Conservation (phyloP, 257 asterid species). For the Coffea eugenioides region DNA sequence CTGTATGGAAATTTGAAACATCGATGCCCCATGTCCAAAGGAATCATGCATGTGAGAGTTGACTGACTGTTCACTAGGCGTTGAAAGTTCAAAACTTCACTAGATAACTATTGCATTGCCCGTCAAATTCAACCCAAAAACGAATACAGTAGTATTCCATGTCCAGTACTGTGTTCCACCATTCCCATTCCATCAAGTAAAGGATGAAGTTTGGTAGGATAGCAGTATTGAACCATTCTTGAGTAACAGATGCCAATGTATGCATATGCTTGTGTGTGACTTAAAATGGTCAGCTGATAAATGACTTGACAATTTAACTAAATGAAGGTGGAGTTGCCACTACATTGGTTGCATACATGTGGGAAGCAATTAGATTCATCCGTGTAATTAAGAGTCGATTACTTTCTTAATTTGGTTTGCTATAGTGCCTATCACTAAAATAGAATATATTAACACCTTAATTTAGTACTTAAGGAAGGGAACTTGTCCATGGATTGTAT, state of each 20-base stretch:
- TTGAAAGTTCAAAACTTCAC: neutral
- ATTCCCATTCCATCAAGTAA: neutral
- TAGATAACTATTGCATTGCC: neutral
- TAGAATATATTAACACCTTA: neutral
- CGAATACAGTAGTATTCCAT: neutral
- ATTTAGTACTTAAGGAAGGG: neutral
- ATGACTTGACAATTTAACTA: slow-evolving; percentile 1
- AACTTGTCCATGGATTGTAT: neutral
- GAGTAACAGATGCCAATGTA: neutral
- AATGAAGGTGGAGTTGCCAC: slow-evolving; percentile 38
- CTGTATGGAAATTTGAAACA: neutral
- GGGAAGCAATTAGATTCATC: slow-evolving; percentile 23
- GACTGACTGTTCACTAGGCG: slow-evolving; percentile 1
- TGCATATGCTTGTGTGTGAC: neutral
- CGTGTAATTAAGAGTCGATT: neutral
- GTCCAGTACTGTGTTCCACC: neutral
- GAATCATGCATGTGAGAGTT: slow-evolving; percentile 6
- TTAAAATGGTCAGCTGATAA: neutral
- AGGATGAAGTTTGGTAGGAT: slow-evolving; percentile 7
- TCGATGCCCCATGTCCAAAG: slow-evolving; percentile 7
- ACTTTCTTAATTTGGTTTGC: slow-evolving; percentile 8
- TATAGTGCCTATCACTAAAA: neutral
- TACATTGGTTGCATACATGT: slow-evolving; percentile 30
- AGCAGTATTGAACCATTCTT: neutral
- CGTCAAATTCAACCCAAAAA: neutral